These are phyloP conservation scores for Lactifluus piperatus DNA, from an alignment of 768 basidiomycete species.

Conservation along the genomic window DNA sequence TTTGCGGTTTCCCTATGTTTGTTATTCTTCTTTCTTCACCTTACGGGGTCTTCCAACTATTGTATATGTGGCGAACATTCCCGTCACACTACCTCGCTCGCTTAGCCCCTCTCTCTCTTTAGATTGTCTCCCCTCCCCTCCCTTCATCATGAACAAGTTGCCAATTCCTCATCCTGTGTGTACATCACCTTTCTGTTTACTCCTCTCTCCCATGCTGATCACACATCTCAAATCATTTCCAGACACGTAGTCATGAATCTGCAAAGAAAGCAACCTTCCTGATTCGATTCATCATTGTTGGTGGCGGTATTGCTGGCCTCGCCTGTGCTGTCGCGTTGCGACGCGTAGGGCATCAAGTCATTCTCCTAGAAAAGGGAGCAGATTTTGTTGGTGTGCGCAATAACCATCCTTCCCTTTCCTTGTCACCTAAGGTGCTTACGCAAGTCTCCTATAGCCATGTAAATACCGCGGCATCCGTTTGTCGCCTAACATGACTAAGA, in stretches of 20 bases:
- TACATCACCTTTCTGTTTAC: neutral
- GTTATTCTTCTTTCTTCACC: too few species aligned
- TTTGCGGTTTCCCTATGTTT: too few species aligned
- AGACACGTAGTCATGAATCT: conserved; percentile 8
- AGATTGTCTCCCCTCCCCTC: too few species aligned
- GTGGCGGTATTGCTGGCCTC: conserved; percentile 31
- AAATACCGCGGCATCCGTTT: conserved; percentile 25
- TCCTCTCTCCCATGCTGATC: neutral
- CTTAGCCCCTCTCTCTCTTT: neutral
- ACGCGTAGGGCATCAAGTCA: conserved; percentile 31
- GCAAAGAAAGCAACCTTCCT: conserved; percentile 18
- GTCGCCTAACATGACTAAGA: conserved; percentile 32
- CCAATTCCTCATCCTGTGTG: conserved; percentile 11
- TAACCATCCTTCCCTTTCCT: neutral
- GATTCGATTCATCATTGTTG: conserved; percentile 29
- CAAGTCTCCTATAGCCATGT: neutral
- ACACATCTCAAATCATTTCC: neutral
- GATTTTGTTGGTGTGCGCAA: conserved; percentile 26
- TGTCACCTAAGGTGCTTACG: neutral
- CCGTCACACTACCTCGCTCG: too few species aligned
- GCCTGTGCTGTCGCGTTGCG: conserved; percentile 28
- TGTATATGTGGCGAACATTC: too few species aligned
- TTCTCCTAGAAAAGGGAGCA: conserved; percentile 26
- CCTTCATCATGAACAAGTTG: neutral
- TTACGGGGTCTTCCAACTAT: too few species aligned